These are phyloP conservation scores for Lonicera japonica DNA, from an alignment of 129 eudicot genomes.

Conservation along the genomic window DNA sequence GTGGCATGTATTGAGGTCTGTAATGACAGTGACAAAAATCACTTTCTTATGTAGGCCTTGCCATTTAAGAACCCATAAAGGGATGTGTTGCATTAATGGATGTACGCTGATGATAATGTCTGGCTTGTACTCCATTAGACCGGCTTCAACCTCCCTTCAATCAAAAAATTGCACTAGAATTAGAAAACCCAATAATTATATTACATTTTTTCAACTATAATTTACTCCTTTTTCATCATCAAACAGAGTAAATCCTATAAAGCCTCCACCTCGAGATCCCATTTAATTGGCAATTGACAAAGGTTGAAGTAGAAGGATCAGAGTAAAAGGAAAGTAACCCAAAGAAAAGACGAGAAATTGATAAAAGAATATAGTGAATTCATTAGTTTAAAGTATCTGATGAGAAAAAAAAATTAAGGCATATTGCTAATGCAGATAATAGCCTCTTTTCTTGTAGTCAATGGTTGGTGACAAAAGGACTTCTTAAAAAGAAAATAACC, in stretches of 20 bases:
- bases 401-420: too few relatives aligned
- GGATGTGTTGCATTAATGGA: conserved; percentile 97
- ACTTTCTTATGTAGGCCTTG: conserved; percentile 94
- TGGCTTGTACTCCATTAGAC: conserved; percentile 97
- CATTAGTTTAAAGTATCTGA: too few relatives aligned
- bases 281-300: too few relatives aligned
- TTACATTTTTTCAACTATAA: not conserved
- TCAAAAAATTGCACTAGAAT: conserved; percentile 4
- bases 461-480: too few relatives aligned
- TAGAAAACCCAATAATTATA: conserved; percentile 6
- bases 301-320: too few relatives aligned
- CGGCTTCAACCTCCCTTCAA: conserved; percentile 91
- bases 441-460: too few relatives aligned
- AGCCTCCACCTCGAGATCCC: not conserved
- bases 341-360: too few relatives aligned
- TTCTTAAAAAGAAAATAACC: too few relatives aligned
- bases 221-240: not conserved
- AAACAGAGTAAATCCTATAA: not conserved
- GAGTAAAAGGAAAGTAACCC: too few relatives aligned
- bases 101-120: conserved; percentile 95
- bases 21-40: conserved; percentile 84
- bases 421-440: too few relatives aligned
- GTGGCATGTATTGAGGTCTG: conserved; percentile 91
- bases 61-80: conserved; percentile 93
- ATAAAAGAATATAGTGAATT: too few relatives aligned